Percentiles rank a stretch among this genome's conserved stretches.
Evolutionary conservation across 2,329 filamentous ascomycete species (phyloP).

Genomic region (Xylariaceae sp.): DNA sequence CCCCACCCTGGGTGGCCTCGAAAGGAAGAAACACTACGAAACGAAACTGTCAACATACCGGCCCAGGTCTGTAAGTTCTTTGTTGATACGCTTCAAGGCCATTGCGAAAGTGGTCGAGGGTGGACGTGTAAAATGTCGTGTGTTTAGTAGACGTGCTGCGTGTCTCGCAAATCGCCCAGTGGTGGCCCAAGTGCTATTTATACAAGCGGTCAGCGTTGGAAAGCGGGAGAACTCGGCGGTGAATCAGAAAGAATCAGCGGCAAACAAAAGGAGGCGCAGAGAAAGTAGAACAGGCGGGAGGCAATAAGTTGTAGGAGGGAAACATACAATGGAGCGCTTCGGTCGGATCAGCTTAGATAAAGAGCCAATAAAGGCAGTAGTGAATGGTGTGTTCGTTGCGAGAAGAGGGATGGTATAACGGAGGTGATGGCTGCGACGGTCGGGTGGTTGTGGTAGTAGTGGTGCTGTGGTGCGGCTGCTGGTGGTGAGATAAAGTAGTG

Average conservation of each 20-base stretch:
- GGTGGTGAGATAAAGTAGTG: conserved; percentile 20
- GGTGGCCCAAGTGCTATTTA: conserved; percentile 31
- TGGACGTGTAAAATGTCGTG: conserved; percentile 22
- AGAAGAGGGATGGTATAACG: background rate
- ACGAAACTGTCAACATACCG: conserved; percentile 63
- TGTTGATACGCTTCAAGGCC: conserved; percentile 94
- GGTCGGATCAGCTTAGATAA: no score
- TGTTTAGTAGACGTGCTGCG: conserved; percentile 21
- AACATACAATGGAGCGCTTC: conserved; percentile 21
- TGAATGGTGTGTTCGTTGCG: conserved; percentile 1
- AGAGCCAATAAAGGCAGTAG: no score
- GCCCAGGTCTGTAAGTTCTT: conserved; percentile 89
- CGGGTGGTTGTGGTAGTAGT: background rate
- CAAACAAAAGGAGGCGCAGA: background rate
- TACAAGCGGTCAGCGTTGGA: conserved; percentile 37
- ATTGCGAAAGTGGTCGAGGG: conserved; percentile 54
- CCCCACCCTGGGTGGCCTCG: conserved; percentile 38
- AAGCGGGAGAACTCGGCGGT: conserved; percentile 35
- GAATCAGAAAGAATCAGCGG: background rate
- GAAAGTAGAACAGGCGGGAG: conserved; percentile 15
- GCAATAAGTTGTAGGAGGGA: background rate
- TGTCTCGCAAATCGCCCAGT: conserved; percentile 29
- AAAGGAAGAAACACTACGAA: conserved; percentile 27
- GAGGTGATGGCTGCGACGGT: background rate
- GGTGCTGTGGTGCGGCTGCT: conserved; percentile 6